Base-by-base conservation (phyloP, 495 filamentous ascomycete species). In the Penicillium bialowiezense region DNA sequence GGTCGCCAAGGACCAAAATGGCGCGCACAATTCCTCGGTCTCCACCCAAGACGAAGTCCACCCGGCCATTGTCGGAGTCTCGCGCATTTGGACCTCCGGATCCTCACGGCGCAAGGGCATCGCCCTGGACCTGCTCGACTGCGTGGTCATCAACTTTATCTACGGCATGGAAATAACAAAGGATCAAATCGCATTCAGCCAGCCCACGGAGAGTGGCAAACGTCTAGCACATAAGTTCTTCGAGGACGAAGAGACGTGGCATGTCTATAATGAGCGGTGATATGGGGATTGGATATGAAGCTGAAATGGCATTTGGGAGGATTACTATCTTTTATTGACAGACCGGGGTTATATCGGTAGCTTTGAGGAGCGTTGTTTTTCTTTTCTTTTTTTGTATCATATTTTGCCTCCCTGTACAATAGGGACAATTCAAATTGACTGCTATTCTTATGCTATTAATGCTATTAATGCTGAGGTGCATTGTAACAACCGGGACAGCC, bases 51-150 rank as follows among this genome's bases (percentile, higher is more conserved):
- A 66, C 12, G 65, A 70, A 28, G 53, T 65, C 0, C 66, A 72
- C 33, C 67, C 77, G 5, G 84, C 83, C 13, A 73, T 85, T 17
- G 70, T 88, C 33, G 85, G 85, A 2, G 76, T 89, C 32, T 81
- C 84, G n/a, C 80, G 85, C 9, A 87, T 89, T 51, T 89, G 85
- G 85, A 85, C 81, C 5, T 87, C 83, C 10, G 77, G 73, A 8
- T 65, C 76, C 13, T 77, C 79, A 37, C 75, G 85, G 34, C 64
- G 80, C 21, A 72, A 76, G 59, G 84, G 84, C 9, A 76, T 89
- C 43, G 86, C 84, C 3, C 69, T 72, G 51, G 75, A 75, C 51
- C 60, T 89, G 41, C 52, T 89, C 42, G 81, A 89, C 40, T 78
- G 75, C 49, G 82, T 83, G 40, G 70, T 80, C 44, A 75, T 69